A percentile compares a stretch with the other conserved stretches of the same genome.
phyloP scores from a whole-genome alignment of 1,139 yeast species.

The Zygotorulaspora mrakii region DNA sequence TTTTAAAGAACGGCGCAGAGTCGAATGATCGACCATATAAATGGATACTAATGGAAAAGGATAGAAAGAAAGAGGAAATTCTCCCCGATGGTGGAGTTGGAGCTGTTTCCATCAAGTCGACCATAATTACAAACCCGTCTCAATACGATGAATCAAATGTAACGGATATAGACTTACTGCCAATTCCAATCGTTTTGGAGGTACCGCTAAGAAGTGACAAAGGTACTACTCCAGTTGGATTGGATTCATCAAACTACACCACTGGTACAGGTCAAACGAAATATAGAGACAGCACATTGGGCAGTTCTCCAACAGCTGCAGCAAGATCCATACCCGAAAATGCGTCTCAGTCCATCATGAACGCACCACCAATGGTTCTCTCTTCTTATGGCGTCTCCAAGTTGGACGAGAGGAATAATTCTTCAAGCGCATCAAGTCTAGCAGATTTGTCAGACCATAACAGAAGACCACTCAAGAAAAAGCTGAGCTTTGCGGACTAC shows the following conservation, averaged over 20 bases:
- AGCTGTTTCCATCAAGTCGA: not conserved
- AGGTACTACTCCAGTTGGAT: not conserved
- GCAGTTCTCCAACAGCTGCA: conserved; percentile 6
- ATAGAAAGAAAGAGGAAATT: conserved; percentile 1
- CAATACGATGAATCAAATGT: conserved; percentile 31
- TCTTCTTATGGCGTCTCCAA: conserved; percentile 6
- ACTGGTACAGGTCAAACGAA: conserved; percentile 17
- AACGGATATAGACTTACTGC: conserved; percentile 26
- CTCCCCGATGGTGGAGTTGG: not conserved
- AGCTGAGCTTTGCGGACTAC: conserved; percentile 79
- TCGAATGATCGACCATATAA: conserved; percentile 15
- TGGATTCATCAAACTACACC: conserved; percentile 9
- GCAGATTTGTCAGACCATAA: conserved; percentile 10
- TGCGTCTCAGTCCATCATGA: not conserved
- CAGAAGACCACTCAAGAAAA: conserved; percentile 42
- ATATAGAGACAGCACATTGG: conserved; percentile 7
- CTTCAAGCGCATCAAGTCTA: conserved; percentile 8
- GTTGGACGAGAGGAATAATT: conserved; percentile 5
- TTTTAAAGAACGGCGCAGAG: conserved; percentile 4
- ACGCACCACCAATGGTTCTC: conserved; percentile 2
- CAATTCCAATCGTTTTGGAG: conserved; percentile 32
- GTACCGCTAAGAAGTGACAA: conserved; percentile 7
- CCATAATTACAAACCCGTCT: conserved; percentile 12
- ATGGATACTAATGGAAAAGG: conserved; percentile 14
- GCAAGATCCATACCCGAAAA: conserved; percentile 3